Evolutionary conservation across 2,329 filamentous ascomycete species (phyloP).

Genomic region (Neonectria coccinea): DNA sequence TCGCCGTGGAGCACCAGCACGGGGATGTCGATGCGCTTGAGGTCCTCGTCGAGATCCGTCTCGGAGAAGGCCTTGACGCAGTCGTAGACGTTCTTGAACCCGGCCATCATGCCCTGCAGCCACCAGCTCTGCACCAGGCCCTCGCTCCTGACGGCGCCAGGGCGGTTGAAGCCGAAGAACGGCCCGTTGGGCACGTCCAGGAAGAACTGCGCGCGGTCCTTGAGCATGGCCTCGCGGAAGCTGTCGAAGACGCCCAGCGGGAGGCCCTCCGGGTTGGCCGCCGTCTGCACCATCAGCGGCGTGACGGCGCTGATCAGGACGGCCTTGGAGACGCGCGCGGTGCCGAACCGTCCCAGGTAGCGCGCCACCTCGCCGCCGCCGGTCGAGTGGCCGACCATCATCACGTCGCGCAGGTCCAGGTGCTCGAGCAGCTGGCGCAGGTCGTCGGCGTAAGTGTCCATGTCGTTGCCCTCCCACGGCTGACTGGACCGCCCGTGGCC

Average conservation of each 20-base stretch:
- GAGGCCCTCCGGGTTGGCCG: slow-evolving; percentile 49
- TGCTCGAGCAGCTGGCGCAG: slow-evolving; percentile 47
- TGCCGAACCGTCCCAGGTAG: slow-evolving; percentile 49
- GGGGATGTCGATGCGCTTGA: slow-evolving; percentile 54
- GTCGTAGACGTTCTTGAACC: slow-evolving; percentile 54
- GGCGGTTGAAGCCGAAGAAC: slow-evolving; percentile 65
- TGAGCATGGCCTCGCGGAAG: slow-evolving; percentile 51
- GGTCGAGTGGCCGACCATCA: slow-evolving; percentile 60
- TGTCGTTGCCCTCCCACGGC: slow-evolving; percentile 43
- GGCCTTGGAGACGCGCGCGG: slow-evolving; percentile 52
- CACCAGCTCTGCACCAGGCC: slow-evolving; percentile 55
- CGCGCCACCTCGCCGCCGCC: slow-evolving; percentile 56
- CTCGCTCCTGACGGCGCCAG: slow-evolving; percentile 38
- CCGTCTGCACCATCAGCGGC: slow-evolving; percentile 51
- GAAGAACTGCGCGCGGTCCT: slow-evolving; percentile 62
- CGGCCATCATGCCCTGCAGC: slow-evolving; percentile 53
- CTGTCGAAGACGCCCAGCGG: slow-evolving; percentile 53
- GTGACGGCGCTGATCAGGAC: slow-evolving; percentile 53
- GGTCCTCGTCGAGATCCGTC: slow-evolving; percentile 55
- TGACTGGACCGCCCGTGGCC: slow-evolving; percentile 50
- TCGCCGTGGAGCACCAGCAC: slow-evolving; percentile 55
- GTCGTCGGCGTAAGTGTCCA: slow-evolving; percentile 47
- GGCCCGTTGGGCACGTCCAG: slow-evolving; percentile 77
- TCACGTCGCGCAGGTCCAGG: slow-evolving; percentile 50
- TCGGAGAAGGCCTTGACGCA: slow-evolving; percentile 55